These are phyloP conservation scores for Astrocystis sublimbata DNA, from an alignment of 495 filamentous ascomycete species.

Conservation along the genomic window DNA sequence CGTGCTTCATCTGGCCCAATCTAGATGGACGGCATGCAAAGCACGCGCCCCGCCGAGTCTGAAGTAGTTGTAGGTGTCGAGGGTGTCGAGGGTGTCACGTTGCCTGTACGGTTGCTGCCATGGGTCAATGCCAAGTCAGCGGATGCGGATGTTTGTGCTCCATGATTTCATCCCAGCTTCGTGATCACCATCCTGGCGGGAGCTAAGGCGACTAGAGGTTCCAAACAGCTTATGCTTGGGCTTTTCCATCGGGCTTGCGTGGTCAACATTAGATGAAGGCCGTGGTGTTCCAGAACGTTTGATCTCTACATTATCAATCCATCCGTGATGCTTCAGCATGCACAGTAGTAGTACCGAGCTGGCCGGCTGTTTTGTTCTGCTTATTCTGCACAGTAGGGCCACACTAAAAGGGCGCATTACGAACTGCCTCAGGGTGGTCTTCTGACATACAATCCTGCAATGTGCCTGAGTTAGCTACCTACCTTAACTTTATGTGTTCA, in stretches of 20 bases:
- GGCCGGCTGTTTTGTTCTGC: too few species aligned
- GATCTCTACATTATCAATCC: too few species aligned
- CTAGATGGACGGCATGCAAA: slow-evolving; percentile 7
- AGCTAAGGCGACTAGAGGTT: background rate
- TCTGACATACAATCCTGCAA: too few species aligned
- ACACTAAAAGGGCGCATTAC: too few species aligned
- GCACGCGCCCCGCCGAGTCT: background rate
- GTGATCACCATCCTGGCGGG: background rate
- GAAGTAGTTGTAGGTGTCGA: background rate
- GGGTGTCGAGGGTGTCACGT: slow-evolving; percentile 9
- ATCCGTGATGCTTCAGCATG: too few species aligned
- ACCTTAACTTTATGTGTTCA: too few species aligned
- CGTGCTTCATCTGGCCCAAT: background rate
- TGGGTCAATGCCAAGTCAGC: slow-evolving; percentile 3
- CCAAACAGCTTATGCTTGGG: background rate
- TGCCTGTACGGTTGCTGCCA: background rate
- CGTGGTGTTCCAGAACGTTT: background rate
- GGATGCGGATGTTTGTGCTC: background rate
- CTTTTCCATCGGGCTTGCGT: background rate
- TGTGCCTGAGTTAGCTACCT: too few species aligned
- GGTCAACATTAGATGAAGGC: background rate
- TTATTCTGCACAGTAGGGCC: too few species aligned
- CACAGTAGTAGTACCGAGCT: too few species aligned
- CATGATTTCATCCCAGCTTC: background rate
- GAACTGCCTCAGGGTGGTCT: too few species aligned